Evolutionary conservation across 2,329 filamentous ascomycete species (phyloP).

Genomic region (Calonectria hawksworthii): DNA sequence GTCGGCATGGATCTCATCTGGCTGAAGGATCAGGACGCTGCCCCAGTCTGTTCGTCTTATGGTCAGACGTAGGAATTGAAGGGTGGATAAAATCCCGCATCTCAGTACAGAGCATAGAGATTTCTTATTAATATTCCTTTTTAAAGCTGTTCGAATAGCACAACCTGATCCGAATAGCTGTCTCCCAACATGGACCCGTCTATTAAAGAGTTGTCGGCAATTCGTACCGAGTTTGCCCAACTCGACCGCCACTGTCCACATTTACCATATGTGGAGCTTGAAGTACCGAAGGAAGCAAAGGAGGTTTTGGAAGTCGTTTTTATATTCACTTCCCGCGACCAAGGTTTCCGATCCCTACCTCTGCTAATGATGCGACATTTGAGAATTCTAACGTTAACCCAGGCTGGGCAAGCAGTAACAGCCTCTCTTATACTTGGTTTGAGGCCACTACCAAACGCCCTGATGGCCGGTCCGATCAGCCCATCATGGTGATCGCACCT

Average conservation of each 20-base stretch:
- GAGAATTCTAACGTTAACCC: background rate
- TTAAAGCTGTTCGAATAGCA: background rate
- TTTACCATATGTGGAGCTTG: conserved; percentile 28
- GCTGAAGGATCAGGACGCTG: background rate
- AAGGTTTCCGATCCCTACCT: conserved; percentile 7
- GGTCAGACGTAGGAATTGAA: background rate
- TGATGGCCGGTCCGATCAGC: conserved; percentile 32
- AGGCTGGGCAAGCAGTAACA: conserved; percentile 35
- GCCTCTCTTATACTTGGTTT: conserved; percentile 35
- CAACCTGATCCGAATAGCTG: no score
- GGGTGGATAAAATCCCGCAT: background rate
- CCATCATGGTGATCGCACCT: conserved; percentile 22
- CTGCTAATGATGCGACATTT: rapidly evolving
- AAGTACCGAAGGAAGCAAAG: conserved; percentile 31
- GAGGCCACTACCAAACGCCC: conserved; percentile 32
- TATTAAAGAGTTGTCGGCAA: conserved; percentile 17
- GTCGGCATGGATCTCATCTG: background rate
- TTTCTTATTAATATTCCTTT: no score
- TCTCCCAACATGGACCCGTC: background rate
- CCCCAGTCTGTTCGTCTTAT: background rate
- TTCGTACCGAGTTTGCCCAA: conserved; percentile 28
- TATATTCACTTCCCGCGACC: conserved; percentile 24
- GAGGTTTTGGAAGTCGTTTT: conserved; percentile 29
- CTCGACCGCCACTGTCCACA: conserved; percentile 35
- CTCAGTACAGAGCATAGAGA: no score